Conservation (phyloP, 768 basidiomycete genomes). For the Lactarius hengduanensis region DNA sequence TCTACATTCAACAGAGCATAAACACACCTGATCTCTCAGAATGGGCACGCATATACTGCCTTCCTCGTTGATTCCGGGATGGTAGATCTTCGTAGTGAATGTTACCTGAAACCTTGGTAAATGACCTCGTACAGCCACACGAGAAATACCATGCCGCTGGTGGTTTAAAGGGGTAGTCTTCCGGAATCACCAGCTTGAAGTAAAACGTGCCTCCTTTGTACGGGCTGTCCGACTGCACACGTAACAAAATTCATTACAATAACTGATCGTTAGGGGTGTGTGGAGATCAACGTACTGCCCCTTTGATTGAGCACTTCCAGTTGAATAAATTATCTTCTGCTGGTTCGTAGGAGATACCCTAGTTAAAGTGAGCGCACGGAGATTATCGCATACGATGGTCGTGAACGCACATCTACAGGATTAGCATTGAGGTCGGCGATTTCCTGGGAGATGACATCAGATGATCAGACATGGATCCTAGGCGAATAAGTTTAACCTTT, state of each 20-base stretch:
- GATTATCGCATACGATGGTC: background rate
- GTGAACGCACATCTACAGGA: slow-evolving; percentile 58
- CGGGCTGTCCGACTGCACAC: slow-evolving; percentile 64
- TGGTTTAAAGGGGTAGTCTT: slow-evolving; percentile 86
- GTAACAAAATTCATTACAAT: slow-evolving; percentile 13
- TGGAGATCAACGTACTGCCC: slow-evolving; percentile 53
- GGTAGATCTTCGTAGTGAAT: slow-evolving; percentile 85
- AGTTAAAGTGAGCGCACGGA: slow-evolving; percentile 13
- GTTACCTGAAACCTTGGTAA: slow-evolving; percentile 52
- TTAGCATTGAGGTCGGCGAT: slow-evolving; percentile 56
- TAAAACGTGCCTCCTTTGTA: slow-evolving; percentile 82
- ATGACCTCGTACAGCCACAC: background rate
- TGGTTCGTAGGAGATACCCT: slow-evolving; percentile 64
- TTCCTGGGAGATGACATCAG: slow-evolving; percentile 49
- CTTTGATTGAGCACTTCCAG: slow-evolving; percentile 79
- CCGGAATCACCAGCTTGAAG: slow-evolving; percentile 69
- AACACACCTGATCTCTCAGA: slow-evolving; percentile 73
- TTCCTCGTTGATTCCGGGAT: slow-evolving; percentile 89
- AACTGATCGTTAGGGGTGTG: slow-evolving; percentile 17
- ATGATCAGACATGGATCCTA: slow-evolving; percentile 4
- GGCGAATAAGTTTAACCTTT: slow-evolving; percentile 46
- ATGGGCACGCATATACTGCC: slow-evolving; percentile 83
- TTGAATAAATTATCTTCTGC: slow-evolving; percentile 70
- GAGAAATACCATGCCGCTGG: slow-evolving; percentile 52
- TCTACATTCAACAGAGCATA: background rate